Evolutionary conservation across 2,329 filamentous ascomycete species (phyloP), one percentile per base, ranked within the genome.

Genomic region (Trichophyton schoenleinii): DNA sequence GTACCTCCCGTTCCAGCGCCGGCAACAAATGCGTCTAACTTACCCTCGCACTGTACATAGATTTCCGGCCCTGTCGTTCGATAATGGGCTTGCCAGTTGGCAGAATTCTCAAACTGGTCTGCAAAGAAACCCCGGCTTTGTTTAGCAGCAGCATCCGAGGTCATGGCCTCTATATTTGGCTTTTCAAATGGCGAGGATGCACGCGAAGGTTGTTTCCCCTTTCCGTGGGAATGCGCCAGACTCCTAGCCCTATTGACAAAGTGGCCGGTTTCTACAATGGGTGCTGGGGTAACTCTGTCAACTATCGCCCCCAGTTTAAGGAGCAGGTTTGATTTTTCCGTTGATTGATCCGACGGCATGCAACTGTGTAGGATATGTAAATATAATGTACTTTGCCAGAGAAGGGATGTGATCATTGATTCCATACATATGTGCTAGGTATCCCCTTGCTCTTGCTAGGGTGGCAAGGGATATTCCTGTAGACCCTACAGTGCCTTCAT

Each of bases 1-100:
- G 94, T 99, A 3, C 94, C 94, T 22, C 94, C 94, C 0, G 94
- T 99, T 2, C 94, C 94, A 0, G 94, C 94, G 34, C 94, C 94
- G 0, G 91, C 88, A 0, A 97, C 87, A 70, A 97, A 97, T 2
- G 90, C 92, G 71, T 95, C 88, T 1, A 97, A 70, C 6, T 74
- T 74, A 0, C 89, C 89, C 25, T 79, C 81, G 4, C 88, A 88
- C 75, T 99, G 94, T 0, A 78, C 75, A 68, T 83, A 87, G 66
- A 99, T 94, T 76, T 99, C 94, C 0, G 92, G 94, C 0, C 94
- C 94, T 0, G 94, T 99, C 13, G 84, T 83, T 20, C 81, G 78
- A 68, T 87, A 85, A 76, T 99, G 94, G 1, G 94, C 91, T 53
- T 82, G 80, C 81, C 87, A 96, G 74, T 99, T 99, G 36, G 91